Evolutionary conservation across 2,329 filamentous ascomycete genomes (phyloP), one percentile per base, ranked within the genome.

Genomic region (Curvularia hawaiiensis): DNA sequence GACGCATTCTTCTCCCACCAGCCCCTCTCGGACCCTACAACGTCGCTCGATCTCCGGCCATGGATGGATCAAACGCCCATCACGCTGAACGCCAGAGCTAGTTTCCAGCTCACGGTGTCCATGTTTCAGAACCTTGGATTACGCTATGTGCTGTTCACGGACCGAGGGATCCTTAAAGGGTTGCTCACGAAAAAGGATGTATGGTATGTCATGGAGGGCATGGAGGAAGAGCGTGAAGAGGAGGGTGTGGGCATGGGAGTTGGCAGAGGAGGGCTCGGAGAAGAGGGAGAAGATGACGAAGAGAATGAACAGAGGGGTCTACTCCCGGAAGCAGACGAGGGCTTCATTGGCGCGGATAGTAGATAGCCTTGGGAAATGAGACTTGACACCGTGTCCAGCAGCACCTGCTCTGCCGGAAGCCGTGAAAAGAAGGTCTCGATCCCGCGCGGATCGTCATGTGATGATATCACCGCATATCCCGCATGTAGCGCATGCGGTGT

Each of bases 31-130:
- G 91, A 96, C 69, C 90, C 91, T 0, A 81, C 84, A 20, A 84
- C 86, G 16, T 92, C 89, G 0, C 86, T 99, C 39, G 95, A 99
- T 77, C 83, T 99, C 11, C 84, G 94, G 8, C 93, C 93, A 2
- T 99, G 95, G 95, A 97, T 99, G 92, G 95, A 99, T 76, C 94
- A 97, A 76, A 99, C 95, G 0, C 95, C 95, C 0, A 90, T 99
- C 46, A 98, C 95, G 0, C 82, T 98, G 18, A 90, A 92, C 41
- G 88, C 87, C 22, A 85, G 88, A 61, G 88, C 88, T 16, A 89
- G 84, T 58, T 86, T 99, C 59, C 88, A 93, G 72, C 84, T 98
- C n/a, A 91, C 91, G 3, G 88, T 96, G 24, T 88, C 85, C 56
- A 96, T 99, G 84, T 98, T 99, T 78, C 92, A 97, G 79, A 94